Evolutionary conservation across 108 stramenopile species (phyloP).

Genomic region (Nitzschia sp.): DNA sequence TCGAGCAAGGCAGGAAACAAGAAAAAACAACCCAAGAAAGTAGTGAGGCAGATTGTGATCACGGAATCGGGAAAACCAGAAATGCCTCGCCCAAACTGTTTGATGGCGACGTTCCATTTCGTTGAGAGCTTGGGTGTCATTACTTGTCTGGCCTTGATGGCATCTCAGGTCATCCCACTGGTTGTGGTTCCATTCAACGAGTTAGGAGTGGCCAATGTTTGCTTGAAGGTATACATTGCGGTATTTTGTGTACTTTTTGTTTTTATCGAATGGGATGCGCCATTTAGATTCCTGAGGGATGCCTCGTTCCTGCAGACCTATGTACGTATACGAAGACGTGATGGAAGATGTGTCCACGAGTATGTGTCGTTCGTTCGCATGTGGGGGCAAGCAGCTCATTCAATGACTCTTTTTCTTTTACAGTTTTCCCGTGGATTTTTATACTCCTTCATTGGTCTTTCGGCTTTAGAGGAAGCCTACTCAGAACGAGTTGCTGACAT

Average conservation of each 20-base stretch:
- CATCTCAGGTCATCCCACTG: slow-evolving; percentile 48
- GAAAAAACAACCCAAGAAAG: not conserved
- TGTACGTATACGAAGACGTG: not conserved
- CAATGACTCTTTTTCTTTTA: not conserved
- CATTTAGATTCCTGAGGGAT: slow-evolving; percentile 33
- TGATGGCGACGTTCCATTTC: slow-evolving; percentile 34
- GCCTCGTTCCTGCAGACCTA: slow-evolving; percentile 44
- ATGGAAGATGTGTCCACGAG: not conserved
- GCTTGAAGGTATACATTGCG: slow-evolving; percentile 57
- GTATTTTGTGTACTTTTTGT: slow-evolving; percentile 66
- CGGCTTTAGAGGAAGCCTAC: slow-evolving; percentile 58
- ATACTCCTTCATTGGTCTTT: slow-evolving; percentile 78
- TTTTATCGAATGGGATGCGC: slow-evolving; percentile 51
- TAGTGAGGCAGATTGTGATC: not conserved
- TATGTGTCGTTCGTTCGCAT: too few relatives aligned
- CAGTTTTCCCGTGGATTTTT: slow-evolving; percentile 63
- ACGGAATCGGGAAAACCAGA: slow-evolving; percentile 18
- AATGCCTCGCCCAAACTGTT: slow-evolving; percentile 26
- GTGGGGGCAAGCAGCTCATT: too few relatives aligned
- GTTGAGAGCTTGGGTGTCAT: slow-evolving; percentile 31
- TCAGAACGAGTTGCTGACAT: slow-evolving; percentile 59
- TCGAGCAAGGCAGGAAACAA: not conserved
- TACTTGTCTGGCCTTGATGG: slow-evolving; percentile 25
- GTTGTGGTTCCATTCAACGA: slow-evolving; percentile 21
- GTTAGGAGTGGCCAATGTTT: slow-evolving; percentile 22